Percentiles rank a stretch among this genome's conserved stretches.
These are phyloP conservation scores for Meyerozyma guilliermondii DNA, from an alignment of 1,139 yeast species.

Conservation along the genomic window DNA sequence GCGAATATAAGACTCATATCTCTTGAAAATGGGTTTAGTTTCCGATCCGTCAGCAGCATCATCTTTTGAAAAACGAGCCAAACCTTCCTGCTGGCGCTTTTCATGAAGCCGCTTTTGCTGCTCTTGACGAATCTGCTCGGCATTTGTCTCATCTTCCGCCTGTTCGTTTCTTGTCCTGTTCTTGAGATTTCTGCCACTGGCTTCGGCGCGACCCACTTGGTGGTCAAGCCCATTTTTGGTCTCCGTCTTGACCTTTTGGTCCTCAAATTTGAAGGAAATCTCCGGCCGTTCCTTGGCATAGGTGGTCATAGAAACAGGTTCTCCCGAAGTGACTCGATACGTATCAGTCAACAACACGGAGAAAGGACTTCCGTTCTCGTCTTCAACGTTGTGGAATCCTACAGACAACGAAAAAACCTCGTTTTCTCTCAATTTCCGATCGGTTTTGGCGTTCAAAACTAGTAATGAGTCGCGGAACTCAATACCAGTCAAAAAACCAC, in stretches of 20 bases:
- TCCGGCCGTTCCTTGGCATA: conserved; percentile 71
- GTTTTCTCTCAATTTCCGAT: conserved; percentile 62
- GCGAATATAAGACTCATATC: conserved; percentile 89
- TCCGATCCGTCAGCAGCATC: conserved; percentile 67
- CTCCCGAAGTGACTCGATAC: conserved; percentile 58
- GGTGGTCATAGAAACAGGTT: conserved; percentile 64
- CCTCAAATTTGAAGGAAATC: conserved; percentile 80
- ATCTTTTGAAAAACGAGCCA: conserved; percentile 68
- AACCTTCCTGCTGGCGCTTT: conserved; percentile 80
- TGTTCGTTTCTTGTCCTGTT: conserved; percentile 76
- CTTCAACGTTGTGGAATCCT: conserved; percentile 65
- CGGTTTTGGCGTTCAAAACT: conserved; percentile 69
- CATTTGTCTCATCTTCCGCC: conserved; percentile 62
- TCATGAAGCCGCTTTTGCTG: conserved; percentile 81
- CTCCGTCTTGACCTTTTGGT: conserved; percentile 18
- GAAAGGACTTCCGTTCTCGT: conserved; percentile 50
- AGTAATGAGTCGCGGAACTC: conserved; percentile 83
- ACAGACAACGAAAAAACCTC: conserved; percentile 72
- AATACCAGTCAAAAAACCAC: conserved; percentile 88
- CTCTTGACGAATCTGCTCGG: conserved; percentile 77
- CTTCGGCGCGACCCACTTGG: conserved; percentile 25
- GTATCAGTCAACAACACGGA: conserved; percentile 83
- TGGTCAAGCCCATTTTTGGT: conserved; percentile 22
- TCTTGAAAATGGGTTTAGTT: conserved; percentile 72
- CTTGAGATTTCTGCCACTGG: conserved; percentile 60